A percentile compares a stretch with the other conserved stretches of the same genome.
phyloP scores from a whole-genome alignment of 305 asterid genomes.

The Plantago lanceolata region DNA sequence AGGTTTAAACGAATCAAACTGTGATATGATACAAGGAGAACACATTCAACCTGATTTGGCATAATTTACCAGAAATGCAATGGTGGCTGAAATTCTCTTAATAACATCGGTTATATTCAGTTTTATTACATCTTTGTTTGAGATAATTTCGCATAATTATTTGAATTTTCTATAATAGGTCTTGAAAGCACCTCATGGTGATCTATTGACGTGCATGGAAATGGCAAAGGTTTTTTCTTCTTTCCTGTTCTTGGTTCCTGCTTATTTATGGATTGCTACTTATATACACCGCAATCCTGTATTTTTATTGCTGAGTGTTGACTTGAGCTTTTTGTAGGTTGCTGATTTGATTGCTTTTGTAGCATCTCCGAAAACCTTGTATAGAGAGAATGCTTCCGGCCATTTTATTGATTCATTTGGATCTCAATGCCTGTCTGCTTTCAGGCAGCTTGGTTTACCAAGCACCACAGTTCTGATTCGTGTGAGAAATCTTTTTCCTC shows the following conservation, averaged over 20 bases:
- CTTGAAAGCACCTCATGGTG: slow-evolving; percentile 84
- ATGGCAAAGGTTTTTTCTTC: slow-evolving; percentile 69
- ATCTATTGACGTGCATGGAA: slow-evolving; percentile 84
- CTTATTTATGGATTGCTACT: slow-evolving; percentile 4
- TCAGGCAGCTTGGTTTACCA: slow-evolving; percentile 84
- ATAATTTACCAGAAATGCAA: neutral
- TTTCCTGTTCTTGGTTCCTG: neutral
- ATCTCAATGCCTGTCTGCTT: slow-evolving; percentile 77
- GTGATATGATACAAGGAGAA: neutral
- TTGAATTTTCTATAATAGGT: slow-evolving; percentile 42
- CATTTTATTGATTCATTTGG: slow-evolving; percentile 81
- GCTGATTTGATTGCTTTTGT: slow-evolving; percentile 98
- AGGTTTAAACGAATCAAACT: neutral
- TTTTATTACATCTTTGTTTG: neutral
- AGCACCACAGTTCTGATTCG: slow-evolving; percentile 85
- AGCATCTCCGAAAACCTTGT: slow-evolving; percentile 58
- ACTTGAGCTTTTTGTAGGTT: slow-evolving; percentile 42
- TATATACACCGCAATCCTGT: neutral
- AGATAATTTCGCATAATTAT: slow-evolving; percentile 9
- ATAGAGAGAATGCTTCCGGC: slow-evolving; percentile 40
- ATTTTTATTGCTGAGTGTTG: slow-evolving; percentile 4
- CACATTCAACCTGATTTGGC: neutral
- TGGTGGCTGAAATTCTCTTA: neutral
- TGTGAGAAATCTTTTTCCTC: slow-evolving; percentile 37
- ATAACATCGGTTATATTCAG: neutral